Base-by-base conservation (phyloP, 2,329 filamentous ascomycete genomes). In the Fusarium succisae region DNA sequence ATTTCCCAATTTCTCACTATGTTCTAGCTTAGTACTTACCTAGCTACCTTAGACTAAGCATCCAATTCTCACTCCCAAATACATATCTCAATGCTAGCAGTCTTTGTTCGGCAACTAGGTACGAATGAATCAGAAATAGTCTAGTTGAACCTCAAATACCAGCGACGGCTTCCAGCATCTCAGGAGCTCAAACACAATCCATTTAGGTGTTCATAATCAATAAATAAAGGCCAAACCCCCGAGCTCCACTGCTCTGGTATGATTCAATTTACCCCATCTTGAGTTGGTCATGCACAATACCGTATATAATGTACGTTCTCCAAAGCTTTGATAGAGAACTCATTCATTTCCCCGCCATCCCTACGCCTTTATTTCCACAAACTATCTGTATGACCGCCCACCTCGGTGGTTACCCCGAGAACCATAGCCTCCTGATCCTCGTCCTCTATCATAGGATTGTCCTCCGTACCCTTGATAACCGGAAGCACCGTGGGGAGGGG, bases 361-460 rank as follows among this genome's bases (percentile, higher is more conserved):
- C 32, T 26, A 22, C 15, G 22, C 38, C 35, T 18, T 15, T n/a
- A 24, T 32, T 37, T 44, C 39, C 17, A 38, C 32, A 22, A 35
- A 54, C 63, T 70, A 79, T 41, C 77, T 78, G 26, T 77, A 79
- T 28, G 75, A 69, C 32, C 77, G 71, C 20, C 71, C 71, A 32
- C 76, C 77, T 61, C 69, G 56, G 57, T 77, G 69, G 38, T 72
- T 41, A 26, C 72, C 75, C 26, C 75, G 69, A 15, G 72, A 68
- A 28, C 61, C 76, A 38, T 77, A 45, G 20, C 69, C 71, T 15
- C 74, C 69, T 8, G 70, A 68, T 24, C 64, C 74, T 66, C 76
- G 73, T 24, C 67, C 70, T 48, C 72, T 66, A 13, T 66, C 68
- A 50, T 71, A 70, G 14, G 72, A 67, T 30, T 76, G 54, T 14